Evolutionary conservation across 2,329 filamentous ascomycete genomes (phyloP).

Genomic region (Diaporthe humulicola): DNA sequence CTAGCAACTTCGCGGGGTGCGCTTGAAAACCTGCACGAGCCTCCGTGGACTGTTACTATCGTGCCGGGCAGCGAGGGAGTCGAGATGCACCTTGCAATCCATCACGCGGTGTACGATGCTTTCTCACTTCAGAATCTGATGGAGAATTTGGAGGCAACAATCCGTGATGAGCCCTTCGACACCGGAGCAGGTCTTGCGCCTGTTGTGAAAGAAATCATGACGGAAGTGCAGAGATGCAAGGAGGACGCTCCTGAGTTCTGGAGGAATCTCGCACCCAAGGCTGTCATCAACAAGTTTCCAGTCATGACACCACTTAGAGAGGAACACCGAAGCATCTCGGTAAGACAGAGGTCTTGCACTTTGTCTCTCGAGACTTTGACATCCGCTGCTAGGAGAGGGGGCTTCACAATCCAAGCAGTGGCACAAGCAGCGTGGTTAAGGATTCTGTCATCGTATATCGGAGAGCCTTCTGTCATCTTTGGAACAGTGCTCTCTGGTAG

Average conservation of each 20-base stretch:
- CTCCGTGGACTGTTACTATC: slow-evolving; percentile 75
- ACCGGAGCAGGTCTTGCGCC: slow-evolving; percentile 44
- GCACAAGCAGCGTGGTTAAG: slow-evolving; percentile 85
- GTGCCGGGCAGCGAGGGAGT: slow-evolving; percentile 45
- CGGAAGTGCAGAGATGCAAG: slow-evolving; percentile 46
- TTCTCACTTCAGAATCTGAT: slow-evolving; percentile 77
- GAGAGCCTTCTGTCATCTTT: slow-evolving; percentile 81
- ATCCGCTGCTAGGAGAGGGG: slow-evolving; percentile 64
- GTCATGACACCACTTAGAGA: slow-evolving; percentile 75
- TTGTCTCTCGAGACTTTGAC: slow-evolving; percentile 64
- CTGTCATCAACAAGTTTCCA: slow-evolving; percentile 80
- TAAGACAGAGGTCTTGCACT: slow-evolving; percentile 53
- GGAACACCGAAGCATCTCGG: slow-evolving; percentile 49
- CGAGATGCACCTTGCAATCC: slow-evolving; percentile 66
- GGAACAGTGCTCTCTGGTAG: slow-evolving; percentile 86
- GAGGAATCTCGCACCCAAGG: slow-evolving; percentile 64
- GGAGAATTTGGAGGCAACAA: slow-evolving; percentile 63
- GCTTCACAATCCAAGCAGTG: slow-evolving; percentile 81
- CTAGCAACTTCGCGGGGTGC: slow-evolving; percentile 49
- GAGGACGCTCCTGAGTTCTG: slow-evolving; percentile 69
- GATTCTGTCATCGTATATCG: slow-evolving; percentile 81
- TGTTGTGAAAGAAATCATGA: slow-evolving; percentile 58
- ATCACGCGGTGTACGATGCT: slow-evolving; percentile 91
- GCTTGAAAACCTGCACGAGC: slow-evolving; percentile 60
- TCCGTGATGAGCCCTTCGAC: slow-evolving; percentile 48